These are phyloP conservation scores for Teratosphaeria viscida DNA, from an alignment of 2,329 filamentous ascomycete species.

Conservation along the genomic window DNA sequence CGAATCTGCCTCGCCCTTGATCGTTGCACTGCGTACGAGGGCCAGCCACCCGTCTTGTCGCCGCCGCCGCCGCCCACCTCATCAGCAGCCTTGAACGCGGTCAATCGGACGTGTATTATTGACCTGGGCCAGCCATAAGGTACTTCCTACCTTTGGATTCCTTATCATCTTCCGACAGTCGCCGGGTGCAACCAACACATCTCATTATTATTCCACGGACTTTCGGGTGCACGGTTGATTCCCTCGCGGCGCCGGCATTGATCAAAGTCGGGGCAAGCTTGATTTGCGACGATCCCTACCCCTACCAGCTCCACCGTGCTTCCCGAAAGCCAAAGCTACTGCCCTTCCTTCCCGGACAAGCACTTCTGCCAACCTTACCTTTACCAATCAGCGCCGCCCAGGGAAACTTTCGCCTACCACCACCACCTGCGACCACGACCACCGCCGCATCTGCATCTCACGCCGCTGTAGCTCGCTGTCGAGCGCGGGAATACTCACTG, in stretches of 20 bases:
- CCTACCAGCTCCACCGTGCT: constrained; percentile 4
- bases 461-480: not conserved
- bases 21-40: not conserved
- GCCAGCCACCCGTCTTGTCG: not conserved
- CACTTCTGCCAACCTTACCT: constrained; percentile 4
- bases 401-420: not conserved
- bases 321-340: constrained; percentile 8
- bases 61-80: not conserved
- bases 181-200: no score
- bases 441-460: not conserved
- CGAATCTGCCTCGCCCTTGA: not conserved
- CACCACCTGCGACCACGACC: not conserved
- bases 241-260: not conserved
- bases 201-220: not conserved
- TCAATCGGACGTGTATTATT: not conserved
- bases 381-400: constrained; percentile 13
- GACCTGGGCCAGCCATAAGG: not conserved
- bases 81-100: not conserved
- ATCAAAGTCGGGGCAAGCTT: not conserved
- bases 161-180: no score
- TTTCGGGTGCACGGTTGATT: not conserved
- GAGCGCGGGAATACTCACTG: not conserved
- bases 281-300: not conserved
- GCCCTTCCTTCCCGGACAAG: constrained; percentile 4
- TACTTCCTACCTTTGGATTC: no score